phyloP scores from a whole-genome alignment of 495 filamentous ascomycete species.

The Cercophora sp. region DNA sequence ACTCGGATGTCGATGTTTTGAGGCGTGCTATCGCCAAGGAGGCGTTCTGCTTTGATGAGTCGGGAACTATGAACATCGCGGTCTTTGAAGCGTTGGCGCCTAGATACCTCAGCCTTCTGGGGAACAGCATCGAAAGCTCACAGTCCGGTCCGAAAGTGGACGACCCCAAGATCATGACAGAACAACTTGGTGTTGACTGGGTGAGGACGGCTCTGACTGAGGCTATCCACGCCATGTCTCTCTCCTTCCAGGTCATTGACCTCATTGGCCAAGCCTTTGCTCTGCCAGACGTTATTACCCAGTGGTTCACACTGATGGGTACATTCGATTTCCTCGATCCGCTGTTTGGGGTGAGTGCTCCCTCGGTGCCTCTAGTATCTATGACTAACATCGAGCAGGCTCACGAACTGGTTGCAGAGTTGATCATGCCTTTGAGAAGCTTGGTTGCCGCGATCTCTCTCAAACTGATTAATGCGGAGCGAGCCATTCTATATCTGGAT shows the following conservation, averaged over 20 bases:
- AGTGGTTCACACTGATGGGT: slow-evolving; percentile 70
- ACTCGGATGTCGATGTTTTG: slow-evolving; percentile 25
- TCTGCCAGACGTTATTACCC: slow-evolving; percentile 51
- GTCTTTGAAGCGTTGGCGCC: slow-evolving; percentile 34
- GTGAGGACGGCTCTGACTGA: slow-evolving; percentile 59
- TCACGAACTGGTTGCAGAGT: slow-evolving; percentile 45
- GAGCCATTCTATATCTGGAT: slow-evolving; percentile 40
- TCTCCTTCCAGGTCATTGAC: slow-evolving; percentile 68
- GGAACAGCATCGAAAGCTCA: slow-evolving; percentile 31
- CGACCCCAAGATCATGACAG: slow-evolving; percentile 30
- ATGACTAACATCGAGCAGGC: slow-evolving; percentile 31
- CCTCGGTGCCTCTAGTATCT: background rate
- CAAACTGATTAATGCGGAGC: slow-evolving; percentile 65
- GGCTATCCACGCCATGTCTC: slow-evolving; percentile 65
- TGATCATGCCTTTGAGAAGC: slow-evolving; percentile 59
- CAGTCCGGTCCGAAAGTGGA: slow-evolving; percentile 22
- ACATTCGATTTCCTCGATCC: slow-evolving; percentile 61
- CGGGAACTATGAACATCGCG: slow-evolving; percentile 7
- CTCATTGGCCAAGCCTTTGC: slow-evolving; percentile 51
- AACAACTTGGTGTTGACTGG: slow-evolving; percentile 60
- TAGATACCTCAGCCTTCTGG: slow-evolving; percentile 35
- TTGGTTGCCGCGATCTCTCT: slow-evolving; percentile 71
- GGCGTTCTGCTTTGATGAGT: slow-evolving; percentile 23
- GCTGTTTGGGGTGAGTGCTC: slow-evolving; percentile 50
- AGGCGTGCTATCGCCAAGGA: slow-evolving; percentile 20